Percentiles rank a stretch among this genome's conserved stretches.
Conservation (phyloP, 768 basidiomycete genomes). For the Agaricus blazei region DNA sequence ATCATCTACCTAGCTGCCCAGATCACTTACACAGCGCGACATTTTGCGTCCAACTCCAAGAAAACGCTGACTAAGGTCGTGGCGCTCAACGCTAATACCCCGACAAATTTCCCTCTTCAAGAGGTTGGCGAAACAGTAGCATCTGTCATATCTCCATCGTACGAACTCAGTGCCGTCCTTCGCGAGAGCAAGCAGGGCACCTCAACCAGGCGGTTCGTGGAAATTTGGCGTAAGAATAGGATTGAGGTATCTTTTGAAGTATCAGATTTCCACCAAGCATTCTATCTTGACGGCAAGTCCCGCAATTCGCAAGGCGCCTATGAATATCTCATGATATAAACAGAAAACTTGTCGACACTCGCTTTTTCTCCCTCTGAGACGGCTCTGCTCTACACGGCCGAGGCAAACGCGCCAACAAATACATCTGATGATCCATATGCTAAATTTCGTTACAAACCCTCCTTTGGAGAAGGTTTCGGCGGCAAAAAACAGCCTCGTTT, state of each 20-base stretch:
- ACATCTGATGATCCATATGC: conserved; percentile 27
- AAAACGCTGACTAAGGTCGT: conserved; percentile 36
- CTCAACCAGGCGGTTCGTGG: conserved; percentile 45
- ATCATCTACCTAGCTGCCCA: conserved; percentile 29
- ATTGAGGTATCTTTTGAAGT: conserved; percentile 32
- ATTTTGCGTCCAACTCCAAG: conserved; percentile 45
- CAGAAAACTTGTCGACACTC: conserved; percentile 49
- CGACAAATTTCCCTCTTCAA: conserved; percentile 21
- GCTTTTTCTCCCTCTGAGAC: conserved; percentile 48
- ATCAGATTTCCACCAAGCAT: conserved; percentile 50
- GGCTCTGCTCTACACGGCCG: conserved; percentile 57
- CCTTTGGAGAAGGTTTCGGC: conserved; percentile 59
- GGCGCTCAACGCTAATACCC: conserved; percentile 18
- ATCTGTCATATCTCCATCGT: conserved; percentile 36
- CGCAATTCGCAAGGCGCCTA: too few relatives aligned
- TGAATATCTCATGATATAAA: too few relatives aligned
- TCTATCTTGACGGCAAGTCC: conserved; percentile 51
- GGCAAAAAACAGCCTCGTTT: conserved; percentile 47
- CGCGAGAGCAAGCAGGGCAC: conserved; percentile 29
- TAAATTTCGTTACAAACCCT: conserved; percentile 52
- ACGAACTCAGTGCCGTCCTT: conserved; percentile 20
- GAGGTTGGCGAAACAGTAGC: conserved; percentile 30
- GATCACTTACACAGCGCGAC: conserved; percentile 39
- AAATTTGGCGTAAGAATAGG: conserved; percentile 37
- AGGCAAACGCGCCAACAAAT: conserved; percentile 34